phyloP scores from a whole-genome alignment of 129 eudicot genomes.

The Helichrysum umbraculigerum region DNA sequence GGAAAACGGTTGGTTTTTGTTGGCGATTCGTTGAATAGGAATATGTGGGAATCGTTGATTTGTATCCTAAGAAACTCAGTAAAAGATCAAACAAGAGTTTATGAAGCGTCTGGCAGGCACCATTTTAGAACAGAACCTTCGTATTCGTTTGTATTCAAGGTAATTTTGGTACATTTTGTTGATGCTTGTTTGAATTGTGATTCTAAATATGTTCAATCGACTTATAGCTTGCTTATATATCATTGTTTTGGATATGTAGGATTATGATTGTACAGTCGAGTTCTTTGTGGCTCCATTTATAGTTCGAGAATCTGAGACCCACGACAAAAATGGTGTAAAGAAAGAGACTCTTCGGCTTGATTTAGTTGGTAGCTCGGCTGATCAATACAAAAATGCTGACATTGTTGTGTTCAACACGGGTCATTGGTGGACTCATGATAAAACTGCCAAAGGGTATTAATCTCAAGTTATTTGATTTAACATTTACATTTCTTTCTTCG shows the following conservation, averaged over 20 bases:
- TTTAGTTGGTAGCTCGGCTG: constrained; percentile 49
- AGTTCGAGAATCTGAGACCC: constrained; percentile 51
- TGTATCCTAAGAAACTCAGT: constrained; percentile 49
- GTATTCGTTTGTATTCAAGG: constrained; percentile 52
- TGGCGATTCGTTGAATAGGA: constrained; percentile 65
- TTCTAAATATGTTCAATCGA: background rate
- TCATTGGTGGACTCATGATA: constrained; percentile 72
- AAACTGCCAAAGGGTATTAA: constrained; percentile 54
- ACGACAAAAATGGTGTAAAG: constrained; percentile 42
- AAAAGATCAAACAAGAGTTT: constrained; percentile 45
- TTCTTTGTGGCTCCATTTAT: constrained; percentile 54
- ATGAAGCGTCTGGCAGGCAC: constrained; percentile 59
- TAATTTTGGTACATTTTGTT: background rate
- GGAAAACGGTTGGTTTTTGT: constrained; percentile 62
- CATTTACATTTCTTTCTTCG: background rate
- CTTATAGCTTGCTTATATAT: background rate
- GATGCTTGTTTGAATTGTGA: background rate
- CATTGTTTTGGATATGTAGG: constrained; percentile 28
- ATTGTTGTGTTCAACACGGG: constrained; percentile 57
- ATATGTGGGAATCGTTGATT: constrained; percentile 69
- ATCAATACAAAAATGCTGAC: constrained; percentile 50
- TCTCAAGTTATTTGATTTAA: background rate
- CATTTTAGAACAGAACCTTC: constrained; percentile 52
- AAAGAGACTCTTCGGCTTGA: constrained; percentile 59
- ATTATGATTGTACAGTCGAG: constrained; percentile 54